Conservation (phyloP, 139 green algal genomes). For the Bryopsis sp. region DNA sequence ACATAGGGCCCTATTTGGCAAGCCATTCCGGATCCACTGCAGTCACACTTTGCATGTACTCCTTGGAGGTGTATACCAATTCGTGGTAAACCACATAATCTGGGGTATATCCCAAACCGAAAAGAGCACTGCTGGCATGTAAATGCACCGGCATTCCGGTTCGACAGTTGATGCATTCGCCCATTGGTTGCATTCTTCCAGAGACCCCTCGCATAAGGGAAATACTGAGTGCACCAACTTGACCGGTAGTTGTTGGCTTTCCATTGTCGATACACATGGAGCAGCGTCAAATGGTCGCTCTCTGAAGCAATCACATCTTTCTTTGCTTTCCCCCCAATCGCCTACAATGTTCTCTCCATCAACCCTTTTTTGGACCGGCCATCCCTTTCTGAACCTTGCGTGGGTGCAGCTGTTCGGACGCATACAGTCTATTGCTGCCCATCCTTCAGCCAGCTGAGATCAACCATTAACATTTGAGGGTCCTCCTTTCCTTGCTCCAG, state of each 20-base stretch:
- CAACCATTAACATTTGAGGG: too few relatives aligned
- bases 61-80: conserved; percentile 93
- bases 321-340: too few relatives aligned
- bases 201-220: conserved; percentile 90
- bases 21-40: conserved; percentile 96
- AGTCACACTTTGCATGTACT: conserved; percentile 98
- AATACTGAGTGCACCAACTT: conserved; percentile 92
- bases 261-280: conserved; percentile 98
- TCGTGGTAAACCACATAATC: conserved; percentile 98
- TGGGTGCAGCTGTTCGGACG: too few relatives aligned
- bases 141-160: conserved; percentile 79
- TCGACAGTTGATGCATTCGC: conserved; percentile 85
- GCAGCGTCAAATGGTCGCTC: conserved; percentile 96
- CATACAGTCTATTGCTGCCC: too few relatives aligned
- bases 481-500: too few relatives aligned
- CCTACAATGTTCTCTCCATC: too few relatives aligned
- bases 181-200: conserved; percentile 87
- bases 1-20: conserved; percentile 94
- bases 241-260: conserved; percentile 78
- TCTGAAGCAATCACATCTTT: conserved; percentile 97
- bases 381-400: too few relatives aligned
- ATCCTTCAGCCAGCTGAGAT: too few relatives aligned
- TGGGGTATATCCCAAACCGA: conserved; percentile 90
- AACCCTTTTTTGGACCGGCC: too few relatives aligned
- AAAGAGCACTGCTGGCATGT: conserved; percentile 83